Base-by-base conservation (phyloP, 2,329 filamentous ascomycete species). In the Aspergillus terreus region DNA sequence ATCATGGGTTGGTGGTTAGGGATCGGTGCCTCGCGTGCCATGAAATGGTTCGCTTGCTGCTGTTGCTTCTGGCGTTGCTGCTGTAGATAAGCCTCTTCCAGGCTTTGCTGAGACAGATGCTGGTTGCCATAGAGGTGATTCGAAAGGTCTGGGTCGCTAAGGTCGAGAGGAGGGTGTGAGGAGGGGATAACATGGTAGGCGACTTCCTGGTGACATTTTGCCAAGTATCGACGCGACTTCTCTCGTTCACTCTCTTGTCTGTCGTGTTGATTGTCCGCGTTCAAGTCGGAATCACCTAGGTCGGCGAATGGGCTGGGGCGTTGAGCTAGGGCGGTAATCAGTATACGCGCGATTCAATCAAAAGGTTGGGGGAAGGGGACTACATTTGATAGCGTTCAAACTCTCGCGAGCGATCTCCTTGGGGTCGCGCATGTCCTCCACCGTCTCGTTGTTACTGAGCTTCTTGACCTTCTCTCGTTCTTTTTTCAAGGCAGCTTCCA, bases 401-500 rank as follows among this genome's bases (percentile, higher is more conserved):
- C 67, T 74, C 49, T 77, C 71, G 66, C 71, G 78, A 56, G 69
- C 78, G 58, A 68, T 62, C 45, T 74, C 74, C 63, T 68, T 76
- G 57, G 65, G 71, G 60, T 71, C 73, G 53, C 73, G 78, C 46
- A 61, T 46, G 19, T 61, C 76, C 21, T 79, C 76, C 15, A 80
- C 73, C 58, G 85, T 73, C 49, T 78, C 76, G 36, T 75, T 78
- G 49, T 73, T 73, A n/a, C 69, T 70, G 40, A 75, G 66, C 56
- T 74, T 75, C 66, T 77, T 88, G 55, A 83, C 78, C 73, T 91
- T 87, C 48, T 82, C 81, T 19, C 88, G 81, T 74, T 96, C 90
- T 57, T 90, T 87, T 72, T 88, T 91, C 64, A 96, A 78, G 57
- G 92, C 94, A 63, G 85, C 84, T 75, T 97, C 92, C 56, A 97